These are phyloP conservation scores for Sporothrix dimorphospora DNA, from an alignment of 2,329 filamentous ascomycete genomes.

Conservation along the genomic window DNA sequence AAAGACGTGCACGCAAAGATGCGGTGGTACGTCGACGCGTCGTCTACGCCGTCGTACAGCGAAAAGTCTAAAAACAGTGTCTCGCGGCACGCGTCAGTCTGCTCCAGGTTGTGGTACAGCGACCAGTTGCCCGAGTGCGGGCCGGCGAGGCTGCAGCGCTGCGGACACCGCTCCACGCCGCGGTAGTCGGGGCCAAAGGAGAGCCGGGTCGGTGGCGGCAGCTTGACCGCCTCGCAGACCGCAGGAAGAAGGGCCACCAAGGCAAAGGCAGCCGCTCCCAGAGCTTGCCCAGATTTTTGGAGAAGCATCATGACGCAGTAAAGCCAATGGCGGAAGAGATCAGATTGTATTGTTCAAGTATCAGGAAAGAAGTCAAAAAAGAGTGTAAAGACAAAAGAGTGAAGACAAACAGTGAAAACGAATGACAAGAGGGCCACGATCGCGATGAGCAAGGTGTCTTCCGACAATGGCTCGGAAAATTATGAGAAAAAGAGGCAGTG, in stretches of 20 bases:
- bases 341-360: too few relatives aligned
- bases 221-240: background rate
- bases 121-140: constrained; percentile 14
- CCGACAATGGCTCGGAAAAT: too few relatives aligned
- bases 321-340: too few relatives aligned
- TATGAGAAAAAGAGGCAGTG: too few relatives aligned
- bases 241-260: background rate
- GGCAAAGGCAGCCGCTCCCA: background rate
- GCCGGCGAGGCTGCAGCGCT: background rate
- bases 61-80: background rate
- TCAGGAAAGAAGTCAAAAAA: background rate
- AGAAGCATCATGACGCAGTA: too few relatives aligned
- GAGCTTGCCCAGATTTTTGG: background rate
- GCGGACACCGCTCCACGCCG: background rate
- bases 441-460: too few relatives aligned
- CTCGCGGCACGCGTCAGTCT: background rate
- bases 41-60: background rate
- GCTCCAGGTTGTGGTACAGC: constrained; percentile 10
- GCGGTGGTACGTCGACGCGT: background rate
- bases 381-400: too few relatives aligned
- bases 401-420: too few relatives aligned
- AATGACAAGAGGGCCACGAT: too few relatives aligned
- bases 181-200: background rate
- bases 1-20: background rate
- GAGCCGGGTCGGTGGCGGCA: background rate